These are phyloP conservation scores for Articulospora tetracladia DNA, from an alignment of 495 filamentous ascomycete species.

Conservation along the genomic window DNA sequence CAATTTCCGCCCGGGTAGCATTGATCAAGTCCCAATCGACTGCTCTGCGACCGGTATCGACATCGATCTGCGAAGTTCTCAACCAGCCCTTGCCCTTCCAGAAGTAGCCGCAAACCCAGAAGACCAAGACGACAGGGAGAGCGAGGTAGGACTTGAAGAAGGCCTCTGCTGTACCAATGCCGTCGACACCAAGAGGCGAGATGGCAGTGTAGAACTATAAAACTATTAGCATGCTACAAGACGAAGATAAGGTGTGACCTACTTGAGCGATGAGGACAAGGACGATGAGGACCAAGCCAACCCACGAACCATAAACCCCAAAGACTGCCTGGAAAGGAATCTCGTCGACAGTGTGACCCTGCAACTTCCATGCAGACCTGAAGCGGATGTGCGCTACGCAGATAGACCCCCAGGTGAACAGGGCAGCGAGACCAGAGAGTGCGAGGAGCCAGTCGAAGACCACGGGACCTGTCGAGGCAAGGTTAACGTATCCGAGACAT, in stretches of 20 bases:
- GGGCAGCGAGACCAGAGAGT: constrained; percentile 48
- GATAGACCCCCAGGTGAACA: constrained; percentile 58
- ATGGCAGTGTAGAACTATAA: constrained; percentile 41
- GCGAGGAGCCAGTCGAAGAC: constrained; percentile 61
- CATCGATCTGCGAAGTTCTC: constrained; percentile 51
- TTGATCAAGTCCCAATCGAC: constrained; percentile 54
- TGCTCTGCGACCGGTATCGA: constrained; percentile 57
- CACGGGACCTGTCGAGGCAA: constrained; percentile 35
- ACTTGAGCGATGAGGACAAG: constrained; percentile 55
- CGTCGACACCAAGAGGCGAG: constrained; percentile 46
- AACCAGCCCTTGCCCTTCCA: constrained; percentile 63
- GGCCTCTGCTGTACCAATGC: constrained; percentile 28
- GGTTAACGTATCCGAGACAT: constrained; percentile 46
- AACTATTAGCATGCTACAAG: constrained; percentile 37
- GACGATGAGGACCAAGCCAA: constrained; percentile 54
- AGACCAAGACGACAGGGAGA: constrained; percentile 46
- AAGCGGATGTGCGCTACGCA: constrained; percentile 73
- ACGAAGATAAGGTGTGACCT: constrained; percentile 43
- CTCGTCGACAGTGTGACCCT: constrained; percentile 48
- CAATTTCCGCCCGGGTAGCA: constrained; percentile 39
- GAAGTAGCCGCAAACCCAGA: constrained; percentile 47
- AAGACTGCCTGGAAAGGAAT: constrained; percentile 44
- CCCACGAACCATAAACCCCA: constrained; percentile 58
- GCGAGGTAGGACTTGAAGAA: constrained; percentile 69
- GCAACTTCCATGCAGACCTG: constrained; percentile 49